Conservation (phyloP, 108 stramenopile genomes). For the Aurantiochytrium sp. region DNA sequence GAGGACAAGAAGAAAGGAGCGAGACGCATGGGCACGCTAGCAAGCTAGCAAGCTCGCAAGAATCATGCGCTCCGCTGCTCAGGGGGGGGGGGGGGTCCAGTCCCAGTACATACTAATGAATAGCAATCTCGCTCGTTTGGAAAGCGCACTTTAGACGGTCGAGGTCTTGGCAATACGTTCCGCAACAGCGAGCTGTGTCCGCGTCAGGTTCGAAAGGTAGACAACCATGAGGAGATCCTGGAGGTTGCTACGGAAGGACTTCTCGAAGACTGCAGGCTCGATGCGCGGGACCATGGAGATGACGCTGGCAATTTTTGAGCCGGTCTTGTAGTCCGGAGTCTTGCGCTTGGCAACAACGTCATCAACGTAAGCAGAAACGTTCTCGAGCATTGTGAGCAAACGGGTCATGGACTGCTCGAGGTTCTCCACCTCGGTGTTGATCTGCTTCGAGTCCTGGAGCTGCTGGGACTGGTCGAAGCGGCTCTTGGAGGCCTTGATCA, state of each 20-base stretch:
- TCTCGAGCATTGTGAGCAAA: constrained; percentile 69
- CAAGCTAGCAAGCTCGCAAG: no score
- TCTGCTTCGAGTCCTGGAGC: constrained; percentile 23
- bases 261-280: constrained; percentile 76
- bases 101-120: neutral
- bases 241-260: constrained; percentile 74
- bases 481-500: constrained; percentile 54
- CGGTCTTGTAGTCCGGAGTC: constrained; percentile 51
- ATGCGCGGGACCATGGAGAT: constrained; percentile 75
- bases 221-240: constrained; percentile 96
- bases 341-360: constrained; percentile 66
- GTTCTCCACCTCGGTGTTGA: constrained; percentile 17
- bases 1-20: no score
- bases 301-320: constrained; percentile 69
- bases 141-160: neutral
- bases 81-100: neutral
- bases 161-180: constrained; percentile 62
- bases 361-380: constrained; percentile 69
- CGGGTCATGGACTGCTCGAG: constrained; percentile 44
- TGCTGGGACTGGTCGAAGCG: constrained; percentile 21
- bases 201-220: constrained; percentile 81
- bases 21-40: no score
- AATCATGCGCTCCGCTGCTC: no score
- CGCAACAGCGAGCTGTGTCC: constrained; percentile 83
- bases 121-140: neutral